Base-by-base conservation (phyloP, 345 rosid species). In the Populus euphratica region DNA sequence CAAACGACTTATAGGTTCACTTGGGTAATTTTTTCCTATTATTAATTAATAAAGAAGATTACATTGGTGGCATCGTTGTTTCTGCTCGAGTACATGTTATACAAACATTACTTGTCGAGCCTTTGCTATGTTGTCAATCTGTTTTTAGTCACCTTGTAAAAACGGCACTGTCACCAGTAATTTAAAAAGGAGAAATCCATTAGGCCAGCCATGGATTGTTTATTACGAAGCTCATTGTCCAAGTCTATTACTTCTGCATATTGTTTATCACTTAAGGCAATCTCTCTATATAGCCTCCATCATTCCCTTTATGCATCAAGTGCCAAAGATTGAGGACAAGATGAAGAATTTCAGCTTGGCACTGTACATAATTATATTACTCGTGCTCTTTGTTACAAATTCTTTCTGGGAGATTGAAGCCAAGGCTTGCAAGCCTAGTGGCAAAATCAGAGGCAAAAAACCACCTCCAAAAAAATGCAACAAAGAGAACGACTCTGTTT, bases 391-490 rank as follows among this genome's bases (percentile, higher is more conserved):
- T 31, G 33, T 73, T 20, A 6, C 68, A 41, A 18, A 4, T 43
- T 67, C 38, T 20, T 13, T 41, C 62, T 56, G 20, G 21, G 65
- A 27, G 0, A 69, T 74, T 54, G 73, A 80, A 52, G 74, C 76
- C 47, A 70, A 70, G 31, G 39, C 14, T n/a, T 86, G 86, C 70
- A 73, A 38, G 21, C 81, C 81, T 7, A 79, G 85, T 52, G 83
- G 85, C 21, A 75, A 69, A 36, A 59, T 81, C 56, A 73, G 64
- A 63, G 86, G 85, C 17, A 84, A 64, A 59, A 75, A 80, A 20
- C 71, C 86, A 0, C 80, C 83, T 63, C 76, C 87, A 1, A 73
- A 79, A 8, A 41, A 86, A 59, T 78, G 89, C 69, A 85, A 66
- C 83, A 73, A n/a, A 5, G 79, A 82, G 29, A 64, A 81, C 33